phyloP scores from a whole-genome alignment of 2,329 filamentous ascomycete species.

The Chaetoscypha palmicola region DNA sequence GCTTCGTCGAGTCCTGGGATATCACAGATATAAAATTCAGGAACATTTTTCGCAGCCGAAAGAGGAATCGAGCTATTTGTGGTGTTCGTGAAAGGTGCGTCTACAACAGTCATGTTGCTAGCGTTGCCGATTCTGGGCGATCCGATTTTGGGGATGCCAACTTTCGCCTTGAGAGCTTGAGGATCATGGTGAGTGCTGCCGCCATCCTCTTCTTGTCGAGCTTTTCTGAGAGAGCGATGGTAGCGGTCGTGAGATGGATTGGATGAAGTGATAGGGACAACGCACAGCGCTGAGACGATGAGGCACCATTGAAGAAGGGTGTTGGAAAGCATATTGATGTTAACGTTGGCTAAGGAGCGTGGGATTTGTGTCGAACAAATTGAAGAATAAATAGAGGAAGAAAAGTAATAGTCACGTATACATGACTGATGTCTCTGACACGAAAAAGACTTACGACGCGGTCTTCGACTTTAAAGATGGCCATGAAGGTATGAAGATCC shows the following conservation, averaged over 20 bases:
- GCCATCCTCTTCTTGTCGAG: not conserved
- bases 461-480: slow-evolving; percentile 7
- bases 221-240: not conserved
- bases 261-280: not conserved
- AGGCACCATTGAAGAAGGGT: slow-evolving; percentile 7
- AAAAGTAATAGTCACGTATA: not conserved
- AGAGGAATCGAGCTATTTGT: too few species aligned
- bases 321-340: not conserved
- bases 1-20: slow-evolving; percentile 12
- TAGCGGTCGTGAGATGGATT: not conserved
- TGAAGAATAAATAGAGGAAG: not conserved
- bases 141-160: too few species aligned
- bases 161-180: not conserved
- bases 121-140: too few species aligned
- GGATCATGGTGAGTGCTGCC: not conserved
- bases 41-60: not conserved
- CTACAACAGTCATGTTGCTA: too few species aligned
- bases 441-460: not conserved
- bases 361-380: too few species aligned
- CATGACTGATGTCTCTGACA: not conserved
- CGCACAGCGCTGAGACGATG: slow-evolving; percentile 5
- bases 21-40: slow-evolving; percentile 14
- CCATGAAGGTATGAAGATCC: too few species aligned
- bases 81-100: too few species aligned
- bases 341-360: too few species aligned